Evolutionary conservation across 306 rosid species (phyloP), one percentile per base, ranked within the genome.

Genomic region (Castanea sativa): DNA sequence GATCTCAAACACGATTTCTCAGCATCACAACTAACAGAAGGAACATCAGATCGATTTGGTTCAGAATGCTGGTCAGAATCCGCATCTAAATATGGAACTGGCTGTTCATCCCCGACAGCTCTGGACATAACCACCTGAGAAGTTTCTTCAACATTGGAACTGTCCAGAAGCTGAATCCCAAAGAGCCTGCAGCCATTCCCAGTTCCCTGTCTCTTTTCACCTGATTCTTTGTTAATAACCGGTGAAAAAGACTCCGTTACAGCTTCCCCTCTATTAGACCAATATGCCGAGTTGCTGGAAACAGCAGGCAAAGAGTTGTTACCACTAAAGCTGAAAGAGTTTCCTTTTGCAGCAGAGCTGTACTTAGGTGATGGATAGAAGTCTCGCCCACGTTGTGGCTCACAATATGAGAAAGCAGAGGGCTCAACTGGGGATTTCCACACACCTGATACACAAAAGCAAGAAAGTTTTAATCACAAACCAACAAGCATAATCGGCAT

Each of bases 11-110:
- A 87, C 38, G 97, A 92, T 82, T 95, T 92, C 78, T 95, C 99
- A 57, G 97, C 99, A 71, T 95, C 99, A 78, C 90, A 91, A 78
- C 97, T 94, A 69, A 86, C 89, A 64, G 97, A 94, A 85, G 97
- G 97, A 70, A 90, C 78, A 84, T 94, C 95, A 67, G 89, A 85
- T 78, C 87, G 92, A 85, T 91, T 88, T 25, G 97, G 99, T 83
- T 95, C 99, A 27, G 93, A 92, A 73, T 90, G 91, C 86, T 81
- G 94, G 84, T 91, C 97, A 71, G 94, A 87, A 65, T 90, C 99
- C 0, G 87, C 85, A 72, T 92, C 98, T 74, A 91, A 82, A 61
- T 87, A 90, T 57, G 86, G 92, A 71, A 85, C 72, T 30, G 76
- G 77, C 68, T 55, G 86, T 75, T 81, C 89, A 81, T 89, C 91